phyloP scores from a whole-genome alignment of 2,329 filamentous ascomycete genomes.

The Xylariales sp. region DNA sequence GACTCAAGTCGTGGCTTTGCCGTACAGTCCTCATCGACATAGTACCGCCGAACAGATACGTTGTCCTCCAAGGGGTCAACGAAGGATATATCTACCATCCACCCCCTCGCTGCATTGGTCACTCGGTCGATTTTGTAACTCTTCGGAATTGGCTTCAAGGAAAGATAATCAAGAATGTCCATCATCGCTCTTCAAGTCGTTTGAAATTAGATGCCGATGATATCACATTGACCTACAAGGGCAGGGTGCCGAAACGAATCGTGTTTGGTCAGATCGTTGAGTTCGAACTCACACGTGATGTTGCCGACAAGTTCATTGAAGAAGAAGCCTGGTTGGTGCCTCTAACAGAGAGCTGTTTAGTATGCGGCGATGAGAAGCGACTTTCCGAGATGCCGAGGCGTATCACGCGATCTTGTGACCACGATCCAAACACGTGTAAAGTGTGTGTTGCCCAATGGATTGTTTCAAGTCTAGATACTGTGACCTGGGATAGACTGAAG shows the following conservation, averaged over 20 bases:
- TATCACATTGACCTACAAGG: slow-evolving; percentile 14
- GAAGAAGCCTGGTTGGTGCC: slow-evolving; percentile 31
- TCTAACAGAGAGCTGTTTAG: slow-evolving; percentile 24
- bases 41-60: slow-evolving; percentile 14
- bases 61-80: slow-evolving; percentile 26
- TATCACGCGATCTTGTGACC: slow-evolving; percentile 24
- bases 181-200: slow-evolving; percentile 10
- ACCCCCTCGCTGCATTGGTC: slow-evolving; percentile 1
- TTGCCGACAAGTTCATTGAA: slow-evolving; percentile 22
- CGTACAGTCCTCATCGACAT: slow-evolving; percentile 25
- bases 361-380: slow-evolving; percentile 30
- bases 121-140: slow-evolving; percentile 9
- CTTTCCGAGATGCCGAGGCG: slow-evolving; percentile 28
- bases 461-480: slow-evolving; percentile 22
- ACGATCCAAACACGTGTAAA: slow-evolving; percentile 26
- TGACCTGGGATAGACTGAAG: slow-evolving; percentile 27
- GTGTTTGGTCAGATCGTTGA: slow-evolving; percentile 23
- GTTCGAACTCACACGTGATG: slow-evolving; percentile 23
- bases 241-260: slow-evolving; percentile 14
- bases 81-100: slow-evolving; percentile 30
- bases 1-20: slow-evolving; percentile 26
- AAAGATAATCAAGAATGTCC: slow-evolving; percentile 12
- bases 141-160: slow-evolving; percentile 17
- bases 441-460: slow-evolving; percentile 31
- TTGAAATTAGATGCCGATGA: slow-evolving; percentile 15